phyloP scores from a whole-genome alignment of 177 flowering plant species.

The Vitis hybrid region DNA sequence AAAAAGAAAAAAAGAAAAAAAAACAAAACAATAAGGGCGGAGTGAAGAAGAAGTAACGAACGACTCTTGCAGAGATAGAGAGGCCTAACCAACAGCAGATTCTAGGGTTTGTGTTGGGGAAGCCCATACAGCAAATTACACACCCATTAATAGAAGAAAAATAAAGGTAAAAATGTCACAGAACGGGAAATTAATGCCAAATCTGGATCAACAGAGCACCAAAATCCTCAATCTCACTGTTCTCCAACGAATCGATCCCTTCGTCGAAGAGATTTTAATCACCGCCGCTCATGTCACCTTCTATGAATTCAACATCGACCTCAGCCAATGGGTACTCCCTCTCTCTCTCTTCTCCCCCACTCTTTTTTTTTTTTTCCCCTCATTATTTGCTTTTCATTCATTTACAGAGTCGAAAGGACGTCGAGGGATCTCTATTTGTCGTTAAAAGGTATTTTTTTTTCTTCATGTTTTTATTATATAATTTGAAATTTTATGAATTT shows the following conservation, averaged over 20 bases:
- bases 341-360: neutral
- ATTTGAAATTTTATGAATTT: neutral
- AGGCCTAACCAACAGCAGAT: too few species aligned
- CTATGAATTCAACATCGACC: slow-evolving; percentile 65
- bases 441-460: slow-evolving; percentile 53
- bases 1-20: too few species aligned
- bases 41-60: too few species aligned
- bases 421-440: slow-evolving; percentile 77
- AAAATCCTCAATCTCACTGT: slow-evolving; percentile 70
- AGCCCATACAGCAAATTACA: too few species aligned
- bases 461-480: neutral
- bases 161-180: slow-evolving; percentile 35
- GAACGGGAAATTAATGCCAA: slow-evolving; percentile 65
- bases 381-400: neutral
- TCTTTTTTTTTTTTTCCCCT: neutral
- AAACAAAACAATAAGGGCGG: too few species aligned
- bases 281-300: slow-evolving; percentile 82
- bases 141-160: slow-evolving; percentile 2
- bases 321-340: slow-evolving; percentile 52
- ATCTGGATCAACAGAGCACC: slow-evolving; percentile 68
- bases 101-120: too few species aligned
- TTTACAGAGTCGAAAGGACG: slow-evolving; percentile 71
- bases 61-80: too few species aligned
- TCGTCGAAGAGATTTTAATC: slow-evolving; percentile 69
- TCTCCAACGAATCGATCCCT: slow-evolving; percentile 73